Base-by-base conservation (phyloP, 108 stramenopile species). In the Skeletonema marinoi region DNA sequence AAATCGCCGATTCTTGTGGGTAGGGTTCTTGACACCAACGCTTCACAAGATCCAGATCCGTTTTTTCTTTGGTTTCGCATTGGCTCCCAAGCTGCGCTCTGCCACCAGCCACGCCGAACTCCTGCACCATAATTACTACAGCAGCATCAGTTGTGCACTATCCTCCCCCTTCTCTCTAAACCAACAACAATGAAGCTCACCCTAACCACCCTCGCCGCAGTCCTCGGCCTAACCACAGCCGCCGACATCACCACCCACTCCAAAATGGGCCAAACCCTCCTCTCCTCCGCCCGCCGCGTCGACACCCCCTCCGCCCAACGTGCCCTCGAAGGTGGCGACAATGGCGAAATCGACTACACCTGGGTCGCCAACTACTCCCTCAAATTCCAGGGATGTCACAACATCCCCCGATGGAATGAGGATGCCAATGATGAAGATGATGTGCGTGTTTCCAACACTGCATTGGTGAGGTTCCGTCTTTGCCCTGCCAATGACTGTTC, bases 351-450 rank as follows among this genome's bases (percentile, higher is more conserved):
- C 60, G 87, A 88, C 64, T 82, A 84, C 71, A 87, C 60, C 30
- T 81, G 78, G 78, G 66, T 81, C 0, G 75, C 69, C 12, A 31
- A 62, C 60, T 81, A 81, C 68, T 70, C 75, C 12, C 74, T 81
- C 60, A 81, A 81, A 77, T 95, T 92, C 83, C 94, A 93, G 68
- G 94, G 94, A 66, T 95, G 94, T 73, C 89, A 93, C 73, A 91
- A 90, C 82, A 82, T 90, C 19, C 70, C 69, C 32, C 89, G 88
- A 42, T 95, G 94, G 94, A 90, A 90, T 63, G 86, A 86, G 35
- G 79, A 89, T 56, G 54, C 54, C 32, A 77, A 92, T 56, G 90
- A 74, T 33, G 78, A 89, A 46, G 80, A 94, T 6, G 89, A 90
- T 48, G 88, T 92, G 16, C 83, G 84, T 19, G 82, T 95, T 70